A percentile compares a stretch with the other conserved stretches of the same genome.
Conservation (phyloP, 2,329 filamentous ascomycete species). For the Ascochyta koolunga region DNA sequence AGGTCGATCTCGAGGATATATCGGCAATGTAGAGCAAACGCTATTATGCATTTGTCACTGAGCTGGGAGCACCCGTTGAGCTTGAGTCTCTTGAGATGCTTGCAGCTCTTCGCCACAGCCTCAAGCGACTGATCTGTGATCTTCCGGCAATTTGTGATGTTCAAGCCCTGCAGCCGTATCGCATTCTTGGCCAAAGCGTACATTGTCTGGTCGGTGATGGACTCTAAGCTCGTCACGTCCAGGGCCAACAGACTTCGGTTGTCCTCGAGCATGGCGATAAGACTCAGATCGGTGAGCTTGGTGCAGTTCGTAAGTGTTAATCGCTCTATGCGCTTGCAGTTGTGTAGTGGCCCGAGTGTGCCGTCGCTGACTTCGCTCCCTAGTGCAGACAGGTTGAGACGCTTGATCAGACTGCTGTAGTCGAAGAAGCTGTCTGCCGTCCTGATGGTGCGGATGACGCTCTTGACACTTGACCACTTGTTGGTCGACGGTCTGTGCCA, state of each 20-base stretch:
- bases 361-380: slow-evolving; percentile 83
- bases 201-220: slow-evolving; percentile 83
- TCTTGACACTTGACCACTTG: slow-evolving; percentile 79
- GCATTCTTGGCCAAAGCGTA: slow-evolving; percentile 80
- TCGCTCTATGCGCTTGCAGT: slow-evolving; percentile 90
- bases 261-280: slow-evolving; percentile 78
- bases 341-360: slow-evolving; percentile 78
- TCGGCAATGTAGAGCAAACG: slow-evolving; percentile 85
- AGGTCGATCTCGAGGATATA: slow-evolving; percentile 97
- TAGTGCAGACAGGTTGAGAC: slow-evolving; percentile 85
- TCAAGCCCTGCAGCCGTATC: slow-evolving; percentile 84
- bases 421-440: slow-evolving; percentile 79
- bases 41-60: slow-evolving; percentile 79
- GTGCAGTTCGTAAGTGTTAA: slow-evolving; percentile 91
- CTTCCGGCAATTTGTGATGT: slow-evolving; percentile 83
- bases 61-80: slow-evolving; percentile 90
- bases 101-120: slow-evolving; percentile 79
- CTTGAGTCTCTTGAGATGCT: slow-evolving; percentile 90
- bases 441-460: slow-evolving; percentile 79
- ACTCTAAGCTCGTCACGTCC: slow-evolving; percentile 81
- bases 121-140: slow-evolving; percentile 88
- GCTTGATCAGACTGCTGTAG: slow-evolving; percentile 88
- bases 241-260: slow-evolving; percentile 84
- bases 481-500: slow-evolving; percentile 95
- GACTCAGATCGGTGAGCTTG: slow-evolving; percentile 80